These are phyloP conservation scores for Pittosporum tobira DNA, from an alignment of 129 eudicot species.

Conservation along the genomic window DNA sequence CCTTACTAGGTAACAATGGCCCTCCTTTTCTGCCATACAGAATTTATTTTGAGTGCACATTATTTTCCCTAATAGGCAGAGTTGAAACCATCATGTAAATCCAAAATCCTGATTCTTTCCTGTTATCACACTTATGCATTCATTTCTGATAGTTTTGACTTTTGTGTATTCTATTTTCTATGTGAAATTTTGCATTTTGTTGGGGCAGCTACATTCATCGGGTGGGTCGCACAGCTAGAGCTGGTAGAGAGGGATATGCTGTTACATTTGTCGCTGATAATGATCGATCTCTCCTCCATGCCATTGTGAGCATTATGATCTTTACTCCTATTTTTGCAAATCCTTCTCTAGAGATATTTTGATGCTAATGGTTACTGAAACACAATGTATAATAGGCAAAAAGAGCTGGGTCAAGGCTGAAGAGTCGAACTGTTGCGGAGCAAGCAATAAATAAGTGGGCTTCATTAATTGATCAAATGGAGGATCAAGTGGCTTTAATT, in stretches of 20 bases:
- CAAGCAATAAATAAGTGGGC: slow-evolving; percentile 72
- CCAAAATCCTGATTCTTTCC: slow-evolving; percentile 5
- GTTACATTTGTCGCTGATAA: slow-evolving; percentile 92
- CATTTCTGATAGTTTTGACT: not conserved
- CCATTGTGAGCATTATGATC: slow-evolving; percentile 56
- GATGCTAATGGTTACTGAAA: not conserved
- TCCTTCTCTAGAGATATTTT: not conserved
- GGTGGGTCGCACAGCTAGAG: slow-evolving; percentile 99
- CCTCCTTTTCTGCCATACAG: not conserved
- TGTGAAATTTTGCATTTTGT: not conserved
- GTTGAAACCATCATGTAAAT: not conserved
- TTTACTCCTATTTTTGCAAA: no score
- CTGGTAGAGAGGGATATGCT: slow-evolving; percentile 88
- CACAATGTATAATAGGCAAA: slow-evolving; percentile 38
- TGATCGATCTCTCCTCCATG: slow-evolving; percentile 78
- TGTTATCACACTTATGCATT: slow-evolving; percentile 1
- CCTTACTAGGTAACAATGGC: slow-evolving; percentile 42
- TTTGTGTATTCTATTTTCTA: not conserved
- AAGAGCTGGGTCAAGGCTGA: slow-evolving; percentile 79
- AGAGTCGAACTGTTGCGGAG: slow-evolving; percentile 79
- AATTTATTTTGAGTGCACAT: not conserved
- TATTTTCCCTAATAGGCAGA: not conserved
- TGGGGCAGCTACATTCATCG: slow-evolving; percentile 87
- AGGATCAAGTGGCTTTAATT: slow-evolving; percentile 65
- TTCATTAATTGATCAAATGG: slow-evolving; percentile 76